Conservation (phyloP, 768 basidiomycete species). For the Sarcodon aspratus region DNA sequence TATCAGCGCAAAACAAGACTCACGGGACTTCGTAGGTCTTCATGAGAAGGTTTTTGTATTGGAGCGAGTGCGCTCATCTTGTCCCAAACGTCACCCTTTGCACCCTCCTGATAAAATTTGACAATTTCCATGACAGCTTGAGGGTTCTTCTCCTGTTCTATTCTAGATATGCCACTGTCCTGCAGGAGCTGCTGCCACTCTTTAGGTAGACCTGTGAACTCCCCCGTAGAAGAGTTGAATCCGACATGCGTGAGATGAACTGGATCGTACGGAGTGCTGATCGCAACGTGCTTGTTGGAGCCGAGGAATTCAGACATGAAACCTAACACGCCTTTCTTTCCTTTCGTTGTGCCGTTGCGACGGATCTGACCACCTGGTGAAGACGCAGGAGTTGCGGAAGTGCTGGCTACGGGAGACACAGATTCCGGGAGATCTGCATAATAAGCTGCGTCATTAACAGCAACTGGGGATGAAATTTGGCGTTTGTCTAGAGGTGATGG, state of each 20-base stretch:
- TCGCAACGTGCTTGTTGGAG: conserved; percentile 42
- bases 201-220: conserved; percentile 90
- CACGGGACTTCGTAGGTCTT: conserved; percentile 46
- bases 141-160: conserved; percentile 95
- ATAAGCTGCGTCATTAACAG: conserved; percentile 19
- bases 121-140: conserved; percentile 98
- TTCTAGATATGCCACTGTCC: conserved; percentile 87
- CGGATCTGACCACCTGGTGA: conserved; percentile 18
- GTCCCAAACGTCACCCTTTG: conserved; percentile 67
- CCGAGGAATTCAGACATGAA: conserved; percentile 70
- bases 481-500: conserved; percentile 30
- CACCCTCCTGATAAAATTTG: conserved; percentile 92
- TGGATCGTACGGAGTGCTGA: conserved; percentile 93
- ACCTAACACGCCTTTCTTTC: conserved; percentile 52
- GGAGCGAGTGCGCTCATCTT: conserved; percentile 40
- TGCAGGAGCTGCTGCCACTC: conserved; percentile 94
- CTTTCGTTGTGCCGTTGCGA: conserved; percentile 33
- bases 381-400: background rate
- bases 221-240: conserved; percentile 93
- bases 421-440: conserved; percentile 15
- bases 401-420: background rate
- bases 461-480: conserved; percentile 38
- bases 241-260: conserved; percentile 97
- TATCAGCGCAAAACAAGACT: conserved; percentile 13
- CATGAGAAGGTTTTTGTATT: conserved; percentile 24